These are phyloP conservation scores for Syncephalis plumigaleata DNA, from an alignment of 371 early-diverging fungal species.

Conservation along the genomic window DNA sequence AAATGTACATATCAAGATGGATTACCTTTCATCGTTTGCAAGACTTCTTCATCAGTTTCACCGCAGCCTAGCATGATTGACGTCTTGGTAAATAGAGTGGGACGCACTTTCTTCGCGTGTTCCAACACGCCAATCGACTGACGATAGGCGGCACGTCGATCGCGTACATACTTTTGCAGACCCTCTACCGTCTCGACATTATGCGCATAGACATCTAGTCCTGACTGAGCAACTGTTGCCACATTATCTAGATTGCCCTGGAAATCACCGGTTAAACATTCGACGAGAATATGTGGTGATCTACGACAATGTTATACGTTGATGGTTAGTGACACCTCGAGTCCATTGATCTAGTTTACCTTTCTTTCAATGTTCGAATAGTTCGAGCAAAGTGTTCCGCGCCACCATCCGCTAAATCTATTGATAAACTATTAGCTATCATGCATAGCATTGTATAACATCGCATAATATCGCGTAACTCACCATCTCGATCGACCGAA, in stretches of 20 bases:
- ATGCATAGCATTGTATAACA: not conserved
- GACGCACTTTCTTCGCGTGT: constrained; percentile 66
- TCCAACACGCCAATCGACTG: constrained; percentile 81
- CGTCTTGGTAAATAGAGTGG: constrained; percentile 82
- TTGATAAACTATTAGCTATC: not conserved
- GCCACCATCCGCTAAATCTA: constrained; percentile 85
- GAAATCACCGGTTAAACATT: constrained; percentile 94
- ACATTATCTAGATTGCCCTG: constrained; percentile 64
- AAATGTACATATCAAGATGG: too few relatives aligned
- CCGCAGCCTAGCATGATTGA: constrained; percentile 97
- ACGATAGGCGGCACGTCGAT: constrained; percentile 82
- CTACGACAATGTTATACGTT: constrained; percentile 23
- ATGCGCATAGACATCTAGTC: constrained; percentile 96
- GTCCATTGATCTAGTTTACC: constrained; percentile 37
- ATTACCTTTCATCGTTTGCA: constrained; percentile 62
- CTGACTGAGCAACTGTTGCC: constrained; percentile 67
- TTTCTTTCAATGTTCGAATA: constrained; percentile 65
- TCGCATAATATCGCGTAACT: not conserved
- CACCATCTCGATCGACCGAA: constrained; percentile 90
- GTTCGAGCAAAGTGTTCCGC: constrained; percentile 89
- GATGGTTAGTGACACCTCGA: too few relatives aligned
- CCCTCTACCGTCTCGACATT: constrained; percentile 95
- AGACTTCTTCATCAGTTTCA: constrained; percentile 86
- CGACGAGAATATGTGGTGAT: constrained; percentile 84
- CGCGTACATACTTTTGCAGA: constrained; percentile 81